Conservation (phyloP, 2,329 filamentous ascomycete species). For the Neocatenulostroma microsporum region DNA sequence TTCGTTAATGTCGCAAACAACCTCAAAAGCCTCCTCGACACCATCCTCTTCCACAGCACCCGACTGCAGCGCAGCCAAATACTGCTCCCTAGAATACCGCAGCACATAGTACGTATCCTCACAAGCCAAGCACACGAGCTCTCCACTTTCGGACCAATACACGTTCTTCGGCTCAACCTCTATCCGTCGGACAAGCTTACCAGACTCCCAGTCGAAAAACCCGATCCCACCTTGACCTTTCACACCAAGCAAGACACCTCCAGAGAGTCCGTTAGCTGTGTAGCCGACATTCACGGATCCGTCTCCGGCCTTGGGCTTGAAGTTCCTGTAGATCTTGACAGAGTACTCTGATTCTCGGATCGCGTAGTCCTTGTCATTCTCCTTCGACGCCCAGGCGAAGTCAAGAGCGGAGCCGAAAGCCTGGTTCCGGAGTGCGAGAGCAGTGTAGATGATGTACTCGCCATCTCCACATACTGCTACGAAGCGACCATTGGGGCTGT, state of each 20-base stretch:
- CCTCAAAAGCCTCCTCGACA: slow-evolving; percentile 90
- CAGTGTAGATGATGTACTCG: slow-evolving; percentile 98
- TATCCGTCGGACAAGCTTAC: slow-evolving; percentile 81
- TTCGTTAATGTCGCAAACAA: slow-evolving; percentile 92
- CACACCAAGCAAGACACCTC: slow-evolving; percentile 84
- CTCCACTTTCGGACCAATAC: slow-evolving; percentile 96
- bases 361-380: slow-evolving; percentile 96
- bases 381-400: slow-evolving; percentile 94
- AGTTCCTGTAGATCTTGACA: slow-evolving; percentile 97
- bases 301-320: slow-evolving; percentile 80
- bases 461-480: slow-evolving; percentile 89
- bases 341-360: slow-evolving; percentile 91
- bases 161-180: slow-evolving; percentile 67
- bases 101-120: slow-evolving; percentile 94
- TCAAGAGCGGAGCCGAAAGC: slow-evolving; percentile 92
- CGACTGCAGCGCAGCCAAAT: slow-evolving; percentile 71
- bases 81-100: slow-evolving; percentile 82
- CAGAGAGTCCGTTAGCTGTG: slow-evolving; percentile 83
- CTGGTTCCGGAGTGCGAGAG: slow-evolving; percentile 93
- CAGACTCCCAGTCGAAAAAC: slow-evolving; percentile 93
- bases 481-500: slow-evolving; percentile 92
- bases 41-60: slow-evolving; percentile 83
- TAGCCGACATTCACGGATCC: slow-evolving; percentile 75
- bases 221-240: slow-evolving; percentile 92
- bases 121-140: slow-evolving; percentile 85